Conservation (phyloP, 192 early-diverging fungal species). For the Rhizoclosmatium sp. region DNA sequence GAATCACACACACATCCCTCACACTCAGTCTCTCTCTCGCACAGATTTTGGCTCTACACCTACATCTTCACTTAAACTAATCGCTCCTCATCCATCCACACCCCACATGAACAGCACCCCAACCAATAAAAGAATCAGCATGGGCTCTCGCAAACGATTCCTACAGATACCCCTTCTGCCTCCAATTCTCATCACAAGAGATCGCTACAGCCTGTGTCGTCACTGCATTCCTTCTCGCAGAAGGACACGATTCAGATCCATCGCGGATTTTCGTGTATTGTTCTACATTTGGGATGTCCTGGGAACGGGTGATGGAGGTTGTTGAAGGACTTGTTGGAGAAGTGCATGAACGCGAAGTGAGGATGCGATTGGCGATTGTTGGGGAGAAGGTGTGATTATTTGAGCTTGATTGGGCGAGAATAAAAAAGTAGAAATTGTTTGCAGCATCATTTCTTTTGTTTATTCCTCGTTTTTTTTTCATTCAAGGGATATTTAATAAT, state of each 20-base stretch:
- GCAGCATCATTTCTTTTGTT: too few species aligned
- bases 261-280: neutral
- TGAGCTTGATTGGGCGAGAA: too few species aligned
- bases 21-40: neutral
- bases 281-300: neutral
- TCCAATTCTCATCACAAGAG: constrained; percentile 4
- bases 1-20: too few species aligned
- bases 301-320: neutral
- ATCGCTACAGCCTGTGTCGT: constrained; percentile 18
- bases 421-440: too few species aligned
- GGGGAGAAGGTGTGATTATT: too few species aligned
- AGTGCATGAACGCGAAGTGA: neutral
- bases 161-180: constrained; percentile 21
- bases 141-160: constrained; percentile 26
- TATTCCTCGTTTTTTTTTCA: too few species aligned
- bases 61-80: neutral
- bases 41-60: neutral
- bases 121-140: constrained; percentile 15
- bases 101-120: neutral
- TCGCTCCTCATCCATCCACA: neutral
- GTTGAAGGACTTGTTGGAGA: neutral
- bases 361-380: neutral
- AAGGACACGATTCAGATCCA: neutral
- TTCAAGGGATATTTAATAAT: too few species aligned
- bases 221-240: neutral